Base-by-base conservation (phyloP, 164 flowering plant species). In the Kingdonia uniflora region DNA sequence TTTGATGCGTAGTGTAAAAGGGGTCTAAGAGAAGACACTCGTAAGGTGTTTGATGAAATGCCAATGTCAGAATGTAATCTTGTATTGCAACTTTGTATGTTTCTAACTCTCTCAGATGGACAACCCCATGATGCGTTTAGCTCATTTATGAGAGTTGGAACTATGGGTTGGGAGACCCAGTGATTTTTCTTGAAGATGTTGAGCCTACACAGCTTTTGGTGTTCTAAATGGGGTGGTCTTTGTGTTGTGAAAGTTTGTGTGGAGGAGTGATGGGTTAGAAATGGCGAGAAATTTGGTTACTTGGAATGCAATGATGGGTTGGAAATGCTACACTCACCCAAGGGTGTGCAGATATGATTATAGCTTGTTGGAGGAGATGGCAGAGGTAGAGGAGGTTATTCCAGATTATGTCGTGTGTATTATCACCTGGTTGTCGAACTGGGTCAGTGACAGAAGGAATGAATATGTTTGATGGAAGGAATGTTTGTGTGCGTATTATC, bases 321-420 rank as follows among this genome's bases (percentile, higher is more conserved):
- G 91, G 25, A n/a, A n/a, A n/a, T n/a, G n/a, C n/a, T 85, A 87
- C 63, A 77, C 97, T 12, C 88, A 82, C n/a, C 52, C 94, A 76
- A 59, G 95, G 97, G 6, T 66, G 46, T 50, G 87, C 80, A 19
- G 74, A 76, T 42, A 69, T 51, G 76, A 94, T 94, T 40, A 19
- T 90, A 17, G 57, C 68, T 56, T 78, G 59, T 79, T 82, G 25
- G 64, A 75, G 59, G 80, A 76, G 59, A 87, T 90, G 85, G 59
- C 59, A n/a, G 44, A 48, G 19, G 45, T 24, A 1, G 19, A 23
- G 47, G 72, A 42, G 37, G 64, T 76, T 11, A 45, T 15, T 1
- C 95, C 96, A 1, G 84, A 80, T 67, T 72, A 73, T 57, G 82
- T 87, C 84, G 33, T 81, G 79, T 52, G 71, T 82, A 14, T 61